phyloP scores from a whole-genome alignment of 2,329 filamentous ascomycete genomes.

The Aspergillus glaucus region DNA sequence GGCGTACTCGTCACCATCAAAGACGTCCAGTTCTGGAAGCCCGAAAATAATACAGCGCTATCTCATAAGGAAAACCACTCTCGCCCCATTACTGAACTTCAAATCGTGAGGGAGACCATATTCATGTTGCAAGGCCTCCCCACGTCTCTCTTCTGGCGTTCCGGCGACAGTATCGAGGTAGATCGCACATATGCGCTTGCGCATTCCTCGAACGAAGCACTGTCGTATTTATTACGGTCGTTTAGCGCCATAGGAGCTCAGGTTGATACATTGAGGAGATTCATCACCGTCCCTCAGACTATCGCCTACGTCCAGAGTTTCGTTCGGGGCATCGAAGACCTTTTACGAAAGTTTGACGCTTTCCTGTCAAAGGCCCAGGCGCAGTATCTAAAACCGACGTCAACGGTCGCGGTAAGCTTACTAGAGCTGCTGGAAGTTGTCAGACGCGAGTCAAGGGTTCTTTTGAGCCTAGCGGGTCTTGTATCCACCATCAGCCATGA shows the following conservation, averaged over 20 bases:
- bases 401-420: slow-evolving; percentile 60
- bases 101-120: slow-evolving; percentile 68
- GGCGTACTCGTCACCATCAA: slow-evolving; percentile 35
- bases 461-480: slow-evolving; percentile 57
- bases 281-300: slow-evolving; percentile 41
- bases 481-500: slow-evolving; percentile 51
- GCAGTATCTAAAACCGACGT: slow-evolving; percentile 49
- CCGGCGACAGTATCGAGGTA: slow-evolving; percentile 28
- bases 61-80: slow-evolving; percentile 14
- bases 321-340: slow-evolving; percentile 54
- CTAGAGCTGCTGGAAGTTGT: slow-evolving; percentile 57
- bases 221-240: slow-evolving; percentile 31
- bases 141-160: slow-evolving; percentile 60
- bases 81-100: slow-evolving; percentile 58
- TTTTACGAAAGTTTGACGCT: slow-evolving; percentile 54
- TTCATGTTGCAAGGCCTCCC: slow-evolving; percentile 79
- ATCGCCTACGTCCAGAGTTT: slow-evolving; percentile 65
- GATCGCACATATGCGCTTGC: slow-evolving; percentile 31
- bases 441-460: slow-evolving; percentile 45
- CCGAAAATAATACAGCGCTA: slow-evolving; percentile 14
- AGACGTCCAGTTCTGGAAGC: slow-evolving; percentile 45
- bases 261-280: slow-evolving; percentile 45
- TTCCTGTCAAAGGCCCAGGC: slow-evolving; percentile 56
- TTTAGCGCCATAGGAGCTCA: slow-evolving; percentile 45
- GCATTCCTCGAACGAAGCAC: slow-evolving; percentile 27